A percentile compares a stretch with the other conserved stretches of the same genome.
phyloP scores from a whole-genome alignment of 345 rosid species.

The Populus deltoides region DNA sequence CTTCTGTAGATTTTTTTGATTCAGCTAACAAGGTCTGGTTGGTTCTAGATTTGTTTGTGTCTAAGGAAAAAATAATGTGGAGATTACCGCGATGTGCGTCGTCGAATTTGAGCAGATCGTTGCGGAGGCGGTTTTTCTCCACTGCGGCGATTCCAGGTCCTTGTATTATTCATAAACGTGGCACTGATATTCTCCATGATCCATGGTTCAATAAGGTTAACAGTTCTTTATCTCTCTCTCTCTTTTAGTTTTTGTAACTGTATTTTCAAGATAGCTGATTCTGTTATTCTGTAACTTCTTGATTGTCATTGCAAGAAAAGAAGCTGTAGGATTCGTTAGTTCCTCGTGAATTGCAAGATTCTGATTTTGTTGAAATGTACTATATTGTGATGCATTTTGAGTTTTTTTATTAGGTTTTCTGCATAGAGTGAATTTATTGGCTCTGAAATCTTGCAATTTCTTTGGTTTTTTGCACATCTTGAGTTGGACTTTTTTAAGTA shows the following conservation, averaged over 20 bases:
- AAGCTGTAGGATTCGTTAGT: neutral
- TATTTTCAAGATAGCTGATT: neutral
- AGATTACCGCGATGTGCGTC: conserved; percentile 46
- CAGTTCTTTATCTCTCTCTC: neutral
- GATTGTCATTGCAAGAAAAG: neutral
- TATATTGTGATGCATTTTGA: neutral
- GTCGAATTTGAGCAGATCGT: conserved; percentile 44
- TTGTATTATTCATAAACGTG: conserved; percentile 92
- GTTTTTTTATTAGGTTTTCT: neutral
- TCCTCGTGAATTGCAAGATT: neutral
- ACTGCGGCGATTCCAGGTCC: conserved; percentile 85
- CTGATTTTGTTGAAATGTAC: neutral
- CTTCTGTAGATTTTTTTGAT: neutral
- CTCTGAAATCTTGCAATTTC: neutral
- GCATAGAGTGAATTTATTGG: neutral
- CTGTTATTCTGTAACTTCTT: neutral
- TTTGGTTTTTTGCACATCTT: neutral
- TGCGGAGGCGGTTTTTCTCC: conserved; percentile 40
- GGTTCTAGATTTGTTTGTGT: conserved; percentile 6
- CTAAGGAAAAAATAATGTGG: conserved; percentile 50
- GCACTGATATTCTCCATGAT: conserved; percentile 97
- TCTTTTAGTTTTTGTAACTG: neutral
- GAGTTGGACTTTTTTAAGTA: neutral
- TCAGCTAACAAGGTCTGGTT: neutral
- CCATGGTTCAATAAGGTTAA: conserved; percentile 97